phyloP scores from a whole-genome alignment of 352 stramenopile species.

The Chrysophaeum taylorii region DNA sequence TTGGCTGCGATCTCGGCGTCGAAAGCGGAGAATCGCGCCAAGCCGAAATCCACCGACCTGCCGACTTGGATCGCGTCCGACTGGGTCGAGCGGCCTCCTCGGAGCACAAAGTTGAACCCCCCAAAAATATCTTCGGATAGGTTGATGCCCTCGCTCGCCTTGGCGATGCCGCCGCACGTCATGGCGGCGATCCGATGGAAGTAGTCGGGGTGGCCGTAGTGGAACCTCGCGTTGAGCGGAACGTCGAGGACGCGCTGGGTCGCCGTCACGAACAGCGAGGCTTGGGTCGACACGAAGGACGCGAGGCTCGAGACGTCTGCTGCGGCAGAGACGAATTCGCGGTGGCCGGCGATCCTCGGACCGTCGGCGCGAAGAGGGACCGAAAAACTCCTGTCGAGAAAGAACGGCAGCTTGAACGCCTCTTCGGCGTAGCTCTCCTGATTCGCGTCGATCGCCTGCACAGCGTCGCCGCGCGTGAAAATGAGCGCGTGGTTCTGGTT shows the following conservation, averaged over 20 bases:
- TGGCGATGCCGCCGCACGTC: conserved; percentile 64
- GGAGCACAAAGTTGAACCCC: conserved; percentile 63
- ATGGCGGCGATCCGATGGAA: conserved; percentile 71
- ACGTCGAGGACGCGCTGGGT: conserved; percentile 64
- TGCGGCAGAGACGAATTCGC: too few relatives aligned
- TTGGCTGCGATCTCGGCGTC: background rate
- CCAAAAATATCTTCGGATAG: conserved; percentile 73
- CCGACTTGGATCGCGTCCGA: conserved; percentile 63
- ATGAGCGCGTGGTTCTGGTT: conserved; percentile 67
- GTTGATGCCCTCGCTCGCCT: conserved; percentile 71
- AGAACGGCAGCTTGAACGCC: conserved; percentile 65
- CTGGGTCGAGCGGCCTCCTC: conserved; percentile 60
- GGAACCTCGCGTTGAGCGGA: conserved; percentile 59
- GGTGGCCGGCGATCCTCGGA: conserved; percentile 62
- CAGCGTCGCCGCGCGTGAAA: conserved; percentile 64
- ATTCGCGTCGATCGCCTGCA: conserved; percentile 77
- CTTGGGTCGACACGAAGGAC: conserved; percentile 59
- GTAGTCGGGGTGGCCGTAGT: conserved; percentile 69
- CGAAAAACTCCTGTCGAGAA: conserved; percentile 46
- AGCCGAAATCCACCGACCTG: background rate
- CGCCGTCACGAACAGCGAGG: conserved; percentile 68
- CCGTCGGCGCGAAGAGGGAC: conserved; percentile 53
- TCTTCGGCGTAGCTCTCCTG: conserved; percentile 71
- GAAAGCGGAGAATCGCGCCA: background rate
- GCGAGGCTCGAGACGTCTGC: conserved; percentile 55